Evolutionary conservation across 805 yeast species (phyloP).

Genomic region (Yarrowia sp.): DNA sequence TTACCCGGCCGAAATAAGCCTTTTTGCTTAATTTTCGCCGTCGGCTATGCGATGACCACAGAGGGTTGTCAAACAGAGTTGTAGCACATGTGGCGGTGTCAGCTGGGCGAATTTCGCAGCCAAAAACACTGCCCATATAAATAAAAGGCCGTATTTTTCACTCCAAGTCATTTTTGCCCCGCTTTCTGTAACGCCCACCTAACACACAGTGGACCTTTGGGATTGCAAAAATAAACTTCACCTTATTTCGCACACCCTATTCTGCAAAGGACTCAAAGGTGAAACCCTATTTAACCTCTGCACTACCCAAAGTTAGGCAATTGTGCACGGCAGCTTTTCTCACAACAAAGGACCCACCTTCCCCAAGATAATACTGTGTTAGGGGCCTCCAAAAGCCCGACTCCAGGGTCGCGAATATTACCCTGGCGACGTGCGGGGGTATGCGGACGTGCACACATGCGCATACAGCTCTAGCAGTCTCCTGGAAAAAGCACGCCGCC

Average conservation of each 20-base stretch:
- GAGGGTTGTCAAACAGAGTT: slow-evolving; percentile 30
- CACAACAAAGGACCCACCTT: slow-evolving; percentile 22
- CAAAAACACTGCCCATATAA: background rate
- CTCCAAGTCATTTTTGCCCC: too few relatives aligned
- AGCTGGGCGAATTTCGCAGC: background rate
- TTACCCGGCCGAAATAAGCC: slow-evolving; percentile 19
- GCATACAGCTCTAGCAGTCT: background rate
- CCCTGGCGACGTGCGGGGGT: background rate
- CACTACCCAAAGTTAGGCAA: slow-evolving; percentile 14
- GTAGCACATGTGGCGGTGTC: background rate
- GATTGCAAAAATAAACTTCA: background rate
- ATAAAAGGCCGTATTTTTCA: background rate
- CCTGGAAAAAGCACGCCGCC: background rate
- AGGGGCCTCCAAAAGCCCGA: slow-evolving; percentile 5
- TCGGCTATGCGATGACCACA: slow-evolving; percentile 38
- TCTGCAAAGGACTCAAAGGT: slow-evolving; percentile 17
- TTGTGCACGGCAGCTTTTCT: slow-evolving; percentile 33
- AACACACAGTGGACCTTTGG: too few relatives aligned
- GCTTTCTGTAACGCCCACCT: too few relatives aligned
- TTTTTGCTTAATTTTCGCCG: slow-evolving; percentile 22
- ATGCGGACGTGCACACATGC: background rate
- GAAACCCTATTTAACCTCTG: background rate
- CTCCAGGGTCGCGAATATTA: background rate
- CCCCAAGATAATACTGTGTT: slow-evolving; percentile 6
- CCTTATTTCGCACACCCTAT: background rate